A percentile compares a stretch with the other conserved stretches of the same genome.
Evolutionary conservation across 192 early-diverging fungal species (phyloP).

Genomic region (Backusella morwellensis): DNA sequence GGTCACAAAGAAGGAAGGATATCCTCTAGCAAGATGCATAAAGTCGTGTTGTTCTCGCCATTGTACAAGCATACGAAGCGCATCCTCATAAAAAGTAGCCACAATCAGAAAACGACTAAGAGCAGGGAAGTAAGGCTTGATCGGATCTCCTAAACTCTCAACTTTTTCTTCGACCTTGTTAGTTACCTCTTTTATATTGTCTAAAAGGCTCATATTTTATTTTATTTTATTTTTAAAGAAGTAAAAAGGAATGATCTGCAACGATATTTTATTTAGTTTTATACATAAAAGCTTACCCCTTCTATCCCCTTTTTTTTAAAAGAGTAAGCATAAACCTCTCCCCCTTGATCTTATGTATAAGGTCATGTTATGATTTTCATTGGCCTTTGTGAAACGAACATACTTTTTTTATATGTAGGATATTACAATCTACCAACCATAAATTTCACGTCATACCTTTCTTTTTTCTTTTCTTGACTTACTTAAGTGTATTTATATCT

Average conservation of each 20-base stretch:
- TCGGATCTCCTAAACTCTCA: constrained; percentile 65
- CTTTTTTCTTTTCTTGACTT: background rate
- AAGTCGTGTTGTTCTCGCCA: constrained; percentile 89
- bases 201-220: background rate
- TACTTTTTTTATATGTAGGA: background rate
- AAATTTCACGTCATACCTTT: background rate
- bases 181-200: background rate
- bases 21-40: constrained; percentile 74
- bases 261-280: background rate
- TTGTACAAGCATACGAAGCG: constrained; percentile 83
- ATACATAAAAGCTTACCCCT: background rate
- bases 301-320: background rate
- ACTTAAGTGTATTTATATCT: background rate
- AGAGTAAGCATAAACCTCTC: background rate
- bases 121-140: constrained; percentile 90
- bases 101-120: constrained; percentile 93
- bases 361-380: background rate
- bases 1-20: constrained; percentile 76
- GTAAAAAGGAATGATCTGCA: background rate
- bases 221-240: background rate
- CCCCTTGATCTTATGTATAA: background rate
- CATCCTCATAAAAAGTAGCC: constrained; percentile 93
- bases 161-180: constrained; percentile 26
- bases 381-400: background rate
- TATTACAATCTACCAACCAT: background rate